Percentiles rank a stretch among this genome's conserved stretches.
These are phyloP conservation scores for Psilocybe tampanensis DNA, from an alignment of 768 basidiomycete species.

Conservation along the genomic window DNA sequence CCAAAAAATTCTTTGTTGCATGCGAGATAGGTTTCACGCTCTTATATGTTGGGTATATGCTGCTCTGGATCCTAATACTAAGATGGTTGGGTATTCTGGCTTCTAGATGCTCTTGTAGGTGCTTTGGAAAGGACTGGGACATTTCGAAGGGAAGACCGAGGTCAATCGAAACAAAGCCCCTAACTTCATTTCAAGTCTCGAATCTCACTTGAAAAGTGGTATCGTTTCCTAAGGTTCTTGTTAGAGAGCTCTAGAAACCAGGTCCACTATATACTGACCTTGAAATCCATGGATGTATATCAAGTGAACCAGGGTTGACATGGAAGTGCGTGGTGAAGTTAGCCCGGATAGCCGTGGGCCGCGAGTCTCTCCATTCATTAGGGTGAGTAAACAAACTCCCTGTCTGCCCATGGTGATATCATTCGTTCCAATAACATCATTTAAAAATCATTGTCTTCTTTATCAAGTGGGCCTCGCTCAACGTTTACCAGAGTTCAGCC, in stretches of 20 bases:
- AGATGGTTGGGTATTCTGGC: conserved; percentile 34
- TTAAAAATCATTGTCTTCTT: no score
- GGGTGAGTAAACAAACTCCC: no score
- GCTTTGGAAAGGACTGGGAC: conserved; percentile 53
- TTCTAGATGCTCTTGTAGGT: conserved; percentile 48
- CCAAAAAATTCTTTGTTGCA: conserved; percentile 55
- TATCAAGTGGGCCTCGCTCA: no score
- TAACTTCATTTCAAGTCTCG: neutral
- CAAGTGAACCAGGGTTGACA: conserved; percentile 45
- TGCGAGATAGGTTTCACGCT: conserved; percentile 52
- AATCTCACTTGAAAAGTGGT: conserved; percentile 54
- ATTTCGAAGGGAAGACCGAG: neutral
- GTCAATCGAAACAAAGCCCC: neutral
- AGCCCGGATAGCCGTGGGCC: neutral
- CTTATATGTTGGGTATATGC: conserved; percentile 64
- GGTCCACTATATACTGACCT: conserved; percentile 42
- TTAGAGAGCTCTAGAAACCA: neutral
- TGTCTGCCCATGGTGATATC: no score
- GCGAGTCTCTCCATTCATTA: neutral
- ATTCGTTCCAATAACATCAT: no score
- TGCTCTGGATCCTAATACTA: conserved; percentile 43
- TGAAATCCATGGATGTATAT: conserved; percentile 62
- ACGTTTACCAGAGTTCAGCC: no score
- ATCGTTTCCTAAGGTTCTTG: conserved; percentile 46
- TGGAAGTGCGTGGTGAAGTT: neutral